These are phyloP conservation scores for Cadophora malorum DNA, from an alignment of 2,329 filamentous ascomycete genomes.

Conservation along the genomic window DNA sequence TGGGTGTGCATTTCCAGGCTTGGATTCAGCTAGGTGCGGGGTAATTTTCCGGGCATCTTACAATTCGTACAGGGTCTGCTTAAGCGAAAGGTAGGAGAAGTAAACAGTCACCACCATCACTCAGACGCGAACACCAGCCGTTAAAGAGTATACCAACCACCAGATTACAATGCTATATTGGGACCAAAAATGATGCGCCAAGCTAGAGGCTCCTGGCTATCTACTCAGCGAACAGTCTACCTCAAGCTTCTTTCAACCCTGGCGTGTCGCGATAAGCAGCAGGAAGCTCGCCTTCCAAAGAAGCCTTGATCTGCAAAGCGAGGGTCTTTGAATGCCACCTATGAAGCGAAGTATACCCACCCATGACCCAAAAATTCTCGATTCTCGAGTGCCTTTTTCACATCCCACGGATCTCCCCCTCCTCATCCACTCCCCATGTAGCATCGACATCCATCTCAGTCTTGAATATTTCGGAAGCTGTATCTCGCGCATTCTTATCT, in stretches of 20 bases:
- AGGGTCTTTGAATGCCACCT: constrained; percentile 53
- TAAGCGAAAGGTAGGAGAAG: too few relatives aligned
- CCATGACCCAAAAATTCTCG: constrained; percentile 56
- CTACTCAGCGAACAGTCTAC: too few relatives aligned
- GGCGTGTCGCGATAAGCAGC: background rate
- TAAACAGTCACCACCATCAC: too few relatives aligned
- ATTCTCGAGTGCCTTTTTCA: constrained; percentile 52
- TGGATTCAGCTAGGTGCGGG: background rate
- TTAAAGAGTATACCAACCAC: too few relatives aligned
- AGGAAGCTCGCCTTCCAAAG: constrained; percentile 39
- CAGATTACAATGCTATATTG: too few relatives aligned
- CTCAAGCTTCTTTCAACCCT: too few relatives aligned
- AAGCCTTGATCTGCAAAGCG: constrained; percentile 54
- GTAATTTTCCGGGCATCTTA: background rate
- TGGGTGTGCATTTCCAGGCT: background rate
- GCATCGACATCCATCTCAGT: constrained; percentile 45
- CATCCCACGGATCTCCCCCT: constrained; percentile 50
- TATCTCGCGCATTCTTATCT: constrained; percentile 42
- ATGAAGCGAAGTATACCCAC: constrained; percentile 54
- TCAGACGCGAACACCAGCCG: too few relatives aligned
- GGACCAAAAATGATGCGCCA: too few relatives aligned
- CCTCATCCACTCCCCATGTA: constrained; percentile 51
- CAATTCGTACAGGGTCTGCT: too few relatives aligned
- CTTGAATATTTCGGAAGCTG: constrained; percentile 8
- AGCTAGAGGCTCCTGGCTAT: too few relatives aligned